Conservation (phyloP, 2,329 filamentous ascomycete species). For the Coleophoma cylindrospora region DNA sequence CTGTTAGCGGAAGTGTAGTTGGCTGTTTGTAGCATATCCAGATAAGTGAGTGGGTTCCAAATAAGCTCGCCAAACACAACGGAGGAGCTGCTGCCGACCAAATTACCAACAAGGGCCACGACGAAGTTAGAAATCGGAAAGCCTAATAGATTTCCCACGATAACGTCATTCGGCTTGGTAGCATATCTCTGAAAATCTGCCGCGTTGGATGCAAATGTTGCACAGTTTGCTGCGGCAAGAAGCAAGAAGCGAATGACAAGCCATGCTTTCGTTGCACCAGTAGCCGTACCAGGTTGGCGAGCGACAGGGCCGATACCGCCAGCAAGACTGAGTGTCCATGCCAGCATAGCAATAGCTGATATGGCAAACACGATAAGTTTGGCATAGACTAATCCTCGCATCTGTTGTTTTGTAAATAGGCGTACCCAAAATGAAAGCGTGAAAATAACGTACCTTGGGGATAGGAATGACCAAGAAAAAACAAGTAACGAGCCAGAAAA, state of each 20-base stretch:
- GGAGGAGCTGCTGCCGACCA: conserved; percentile 28
- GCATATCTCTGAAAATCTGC: conserved; percentile 40
- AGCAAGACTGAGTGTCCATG: conserved; percentile 30
- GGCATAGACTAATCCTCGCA: conserved; percentile 28
- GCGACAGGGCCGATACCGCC: conserved; percentile 25
- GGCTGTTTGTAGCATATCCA: conserved; percentile 29
- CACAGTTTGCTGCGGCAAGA: conserved; percentile 29
- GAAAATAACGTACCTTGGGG: conserved; percentile 20
- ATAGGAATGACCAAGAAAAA: conserved; percentile 33
- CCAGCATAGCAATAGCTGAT: conserved; percentile 33
- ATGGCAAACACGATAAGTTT: conserved; percentile 32
- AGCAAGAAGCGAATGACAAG: conserved; percentile 32
- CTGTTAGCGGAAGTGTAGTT: conserved; percentile 30
- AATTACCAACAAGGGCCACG: conserved; percentile 32
- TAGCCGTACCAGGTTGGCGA: conserved; percentile 22
- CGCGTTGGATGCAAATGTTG: conserved; percentile 34
- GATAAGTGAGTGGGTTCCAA: conserved; percentile 29
- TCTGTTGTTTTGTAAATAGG: conserved; percentile 14
- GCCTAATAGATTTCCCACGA: conserved; percentile 34
- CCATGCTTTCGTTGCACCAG: conserved; percentile 30
- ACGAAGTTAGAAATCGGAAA: conserved; percentile 34
- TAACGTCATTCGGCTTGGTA: conserved; percentile 31
- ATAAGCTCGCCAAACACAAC: conserved; percentile 28
- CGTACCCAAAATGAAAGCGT: conserved; percentile 4
- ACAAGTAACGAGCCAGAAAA: conserved; percentile 36